Base-by-base conservation (phyloP, 148 eudicot genomes). In the Nyssa sinensis region DNA sequence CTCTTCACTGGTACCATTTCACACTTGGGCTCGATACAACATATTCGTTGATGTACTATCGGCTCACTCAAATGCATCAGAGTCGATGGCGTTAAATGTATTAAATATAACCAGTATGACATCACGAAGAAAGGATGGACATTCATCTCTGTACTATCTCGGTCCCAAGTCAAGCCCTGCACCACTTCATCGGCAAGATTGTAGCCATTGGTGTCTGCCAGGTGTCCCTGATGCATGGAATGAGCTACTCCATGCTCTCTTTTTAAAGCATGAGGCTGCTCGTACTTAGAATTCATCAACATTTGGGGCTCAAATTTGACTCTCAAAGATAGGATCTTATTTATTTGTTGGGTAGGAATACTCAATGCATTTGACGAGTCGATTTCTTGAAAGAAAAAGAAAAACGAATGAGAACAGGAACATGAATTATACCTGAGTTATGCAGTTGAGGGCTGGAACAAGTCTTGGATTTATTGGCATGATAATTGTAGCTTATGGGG, bases 131-230 rank as follows among this genome's bases (percentile, higher is more conserved):
- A 94, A 94, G 80, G 98, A 94, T 19, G 98, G 93, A 25, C 98
- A 94, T 71, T 84, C 93, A 19, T 92, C 98, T n/a, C 59, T 94
- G 39, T 94, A 92, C 79, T 90, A 92, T 79, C 75, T 86, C 58
- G 93, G 93, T 39, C 89, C 88, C 2, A 80, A 73, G 19, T 66
- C 14, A 24, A 84, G 86, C 16, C 90, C 86, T 11, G 91, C 98
- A 27, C 74, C 98, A 10, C 5, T 86, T 32, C 84, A 83, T 34
- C 81, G 91, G 74, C 98, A 94, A 81, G 98, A 94, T 60, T 94
- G 98, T 79, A 94, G 98, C 83, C 98, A 94, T 61, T 94, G 98
- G 98, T 94, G 98, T 70, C 89, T 94, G 7, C 98, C 98, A 8
- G 98, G 97, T 21, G 95, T 94, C 51, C 98, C 98, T 13, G 97